A percentile compares a stretch with the other conserved stretches of the same genome.
These are phyloP conservation scores for Fraxinus dipetala DNA, from an alignment of 305 asterid species.

Conservation along the genomic window DNA sequence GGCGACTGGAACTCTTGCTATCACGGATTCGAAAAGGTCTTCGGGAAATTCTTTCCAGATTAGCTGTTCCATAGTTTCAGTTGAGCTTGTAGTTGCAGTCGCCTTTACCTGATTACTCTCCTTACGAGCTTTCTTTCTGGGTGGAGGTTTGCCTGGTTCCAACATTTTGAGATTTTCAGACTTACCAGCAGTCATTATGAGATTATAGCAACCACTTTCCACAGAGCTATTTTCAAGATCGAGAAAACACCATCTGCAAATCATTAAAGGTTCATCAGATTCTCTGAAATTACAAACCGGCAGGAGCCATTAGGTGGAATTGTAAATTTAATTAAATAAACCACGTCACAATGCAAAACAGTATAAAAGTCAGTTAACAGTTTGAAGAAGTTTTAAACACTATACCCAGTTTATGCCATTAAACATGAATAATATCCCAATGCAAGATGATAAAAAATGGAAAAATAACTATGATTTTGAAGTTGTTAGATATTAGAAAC, in stretches of 20 bases:
- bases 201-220: conserved; percentile 54
- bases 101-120: conserved; percentile 55
- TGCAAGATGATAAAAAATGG: not conserved
- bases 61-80: conserved; percentile 55
- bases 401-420: not conserved
- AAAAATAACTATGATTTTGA: not conserved
- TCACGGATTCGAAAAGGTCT: conserved; percentile 86
- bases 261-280: not conserved
- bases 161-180: conserved; percentile 78
- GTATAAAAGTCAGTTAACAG: not conserved
- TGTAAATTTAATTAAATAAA: not conserved
- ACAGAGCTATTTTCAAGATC: conserved; percentile 55
- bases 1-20: conserved; percentile 86
- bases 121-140: conserved; percentile 66
- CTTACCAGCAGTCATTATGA: conserved; percentile 75
- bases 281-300: not conserved
- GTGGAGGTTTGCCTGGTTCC: conserved; percentile 82
- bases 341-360: not conserved
- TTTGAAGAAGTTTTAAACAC: not conserved
- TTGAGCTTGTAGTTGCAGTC: conserved; percentile 33
- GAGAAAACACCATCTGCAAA: conserved; percentile 58
- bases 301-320: not conserved
- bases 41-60: conserved; percentile 96
- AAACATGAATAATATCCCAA: not conserved
- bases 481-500: not conserved